A percentile compares a stretch with the other conserved stretches of the same genome.
Conservation (phyloP, 768 basidiomycete genomes). For the Coprinopsis marcescibilis region DNA sequence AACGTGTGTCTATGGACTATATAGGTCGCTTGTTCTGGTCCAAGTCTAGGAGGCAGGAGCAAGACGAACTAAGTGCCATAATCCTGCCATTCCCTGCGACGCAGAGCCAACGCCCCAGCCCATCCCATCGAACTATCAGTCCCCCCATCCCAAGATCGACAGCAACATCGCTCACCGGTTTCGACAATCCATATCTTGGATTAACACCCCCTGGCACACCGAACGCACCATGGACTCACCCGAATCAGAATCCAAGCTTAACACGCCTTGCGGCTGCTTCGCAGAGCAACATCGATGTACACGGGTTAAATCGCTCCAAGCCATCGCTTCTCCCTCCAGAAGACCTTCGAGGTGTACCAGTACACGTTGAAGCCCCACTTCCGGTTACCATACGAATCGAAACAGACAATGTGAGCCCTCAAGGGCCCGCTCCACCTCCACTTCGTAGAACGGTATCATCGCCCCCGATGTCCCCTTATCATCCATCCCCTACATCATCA, state of each 20-base stretch:
- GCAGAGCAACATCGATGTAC: slow-evolving; percentile 2
- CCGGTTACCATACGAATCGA: slow-evolving; percentile 21
- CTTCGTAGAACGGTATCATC: slow-evolving; percentile 21
- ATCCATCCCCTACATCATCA: slow-evolving; percentile 20
- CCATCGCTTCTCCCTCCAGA: background rate
- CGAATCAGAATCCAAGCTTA: slow-evolving; percentile 16
- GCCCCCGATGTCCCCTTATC: slow-evolving; percentile 18
- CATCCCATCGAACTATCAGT: slow-evolving; percentile 23
- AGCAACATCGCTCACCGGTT: slow-evolving; percentile 29
- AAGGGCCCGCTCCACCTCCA: slow-evolving; percentile 13
- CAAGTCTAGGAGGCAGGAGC: too few relatives aligned
- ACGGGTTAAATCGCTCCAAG: slow-evolving; percentile 1
- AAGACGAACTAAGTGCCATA: background rate
- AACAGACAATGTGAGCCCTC: background rate
- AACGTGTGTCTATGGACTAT: too few relatives aligned
- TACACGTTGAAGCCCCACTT: slow-evolving; percentile 6
- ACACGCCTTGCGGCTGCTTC: slow-evolving; percentile 5
- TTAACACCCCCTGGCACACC: slow-evolving; percentile 7
- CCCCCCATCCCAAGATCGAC: slow-evolving; percentile 28
- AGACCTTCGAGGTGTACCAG: background rate
- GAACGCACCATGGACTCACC: slow-evolving; percentile 7
- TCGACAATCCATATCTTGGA: slow-evolving; percentile 18
- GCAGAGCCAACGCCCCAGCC: slow-evolving; percentile 11
- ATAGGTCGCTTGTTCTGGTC: too few relatives aligned
- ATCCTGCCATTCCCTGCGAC: slow-evolving; percentile 24